These are phyloP conservation scores for Coelastrella sp. DNA, from an alignment of 139 green algal genomes.

Conservation along the genomic window DNA sequence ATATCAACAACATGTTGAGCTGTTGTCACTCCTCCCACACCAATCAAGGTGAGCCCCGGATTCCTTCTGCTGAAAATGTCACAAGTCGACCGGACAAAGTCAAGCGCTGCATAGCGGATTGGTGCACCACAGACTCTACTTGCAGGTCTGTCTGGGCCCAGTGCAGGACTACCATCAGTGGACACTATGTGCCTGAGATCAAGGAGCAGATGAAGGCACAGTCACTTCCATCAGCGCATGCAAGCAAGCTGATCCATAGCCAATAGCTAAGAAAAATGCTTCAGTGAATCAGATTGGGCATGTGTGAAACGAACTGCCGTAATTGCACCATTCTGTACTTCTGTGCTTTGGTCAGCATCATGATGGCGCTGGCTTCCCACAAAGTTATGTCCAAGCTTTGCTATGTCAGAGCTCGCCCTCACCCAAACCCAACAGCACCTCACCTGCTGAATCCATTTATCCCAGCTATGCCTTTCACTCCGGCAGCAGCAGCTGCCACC, in stretches of 20 bases:
- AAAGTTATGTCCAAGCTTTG: too few species aligned
- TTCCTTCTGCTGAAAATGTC: constrained; percentile 27
- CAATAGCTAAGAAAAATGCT: too few species aligned
- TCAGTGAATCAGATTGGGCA: too few species aligned
- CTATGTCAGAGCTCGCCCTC: too few species aligned
- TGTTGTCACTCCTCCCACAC: constrained; percentile 41
- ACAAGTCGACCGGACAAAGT: constrained; percentile 38
- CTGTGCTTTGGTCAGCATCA: too few species aligned
- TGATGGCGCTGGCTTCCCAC: too few species aligned
- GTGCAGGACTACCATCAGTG: constrained; percentile 23
- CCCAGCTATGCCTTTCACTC: constrained; percentile 20
- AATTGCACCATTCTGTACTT: too few species aligned
- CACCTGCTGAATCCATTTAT: constrained; percentile 49
- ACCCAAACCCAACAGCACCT: too few species aligned
- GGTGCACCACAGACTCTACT: constrained; percentile 54
- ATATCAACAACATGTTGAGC: constrained; percentile 43
- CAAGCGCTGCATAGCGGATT: constrained; percentile 44
- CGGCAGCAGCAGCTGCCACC: constrained; percentile 32
- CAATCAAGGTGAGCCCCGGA: constrained; percentile 41
- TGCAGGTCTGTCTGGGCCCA: constrained; percentile 43
- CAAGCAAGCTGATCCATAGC: too few species aligned
- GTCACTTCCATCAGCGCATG: too few species aligned
- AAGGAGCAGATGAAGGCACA: too few species aligned
- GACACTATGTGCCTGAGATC: constrained; percentile 24
- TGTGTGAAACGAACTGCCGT: too few species aligned